These are phyloP conservation scores for Fusarium multiceps DNA, from an alignment of 2,329 filamentous ascomycete genomes.

Conservation along the genomic window DNA sequence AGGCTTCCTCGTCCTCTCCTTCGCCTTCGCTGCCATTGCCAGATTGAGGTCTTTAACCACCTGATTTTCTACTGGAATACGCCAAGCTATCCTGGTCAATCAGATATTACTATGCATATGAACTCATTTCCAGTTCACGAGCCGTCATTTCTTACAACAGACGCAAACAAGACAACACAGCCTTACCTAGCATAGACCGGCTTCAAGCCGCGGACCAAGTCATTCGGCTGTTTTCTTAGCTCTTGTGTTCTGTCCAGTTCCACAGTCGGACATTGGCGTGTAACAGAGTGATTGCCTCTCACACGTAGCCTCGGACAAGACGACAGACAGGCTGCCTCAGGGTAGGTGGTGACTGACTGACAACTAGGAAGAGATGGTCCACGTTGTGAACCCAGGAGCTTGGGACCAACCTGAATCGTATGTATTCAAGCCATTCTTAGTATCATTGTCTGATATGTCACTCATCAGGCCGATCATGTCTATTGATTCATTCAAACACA, in stretches of 20 bases:
- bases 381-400: constrained; percentile 21
- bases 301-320: background rate
- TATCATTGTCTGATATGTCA: constrained; percentile 5
- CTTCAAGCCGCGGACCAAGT: background rate
- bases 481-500: background rate
- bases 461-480: background rate
- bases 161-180: background rate
- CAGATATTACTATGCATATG: background rate
- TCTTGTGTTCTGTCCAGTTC: constrained; percentile 16
- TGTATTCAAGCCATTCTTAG: background rate
- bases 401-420: constrained; percentile 4
- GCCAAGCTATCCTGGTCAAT: constrained; percentile 3
- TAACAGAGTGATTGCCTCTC: constrained; percentile 39
- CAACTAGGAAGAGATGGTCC: background rate
- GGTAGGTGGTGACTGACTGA: background rate
- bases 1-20: background rate
- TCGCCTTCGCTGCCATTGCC: constrained; percentile 1
- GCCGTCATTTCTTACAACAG: background rate
- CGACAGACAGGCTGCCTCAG: background rate
- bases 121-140: constrained; percentile 4
- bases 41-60: constrained; percentile 1
- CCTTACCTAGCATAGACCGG: background rate
- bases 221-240: constrained; percentile 9
- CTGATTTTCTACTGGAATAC: constrained; percentile 1
- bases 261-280: constrained; percentile 36